Percentiles rank a stretch among this genome's conserved stretches.
Conservation (phyloP, 2,329 filamentous ascomycete genomes). For the Hyphodiscus sp. region DNA sequence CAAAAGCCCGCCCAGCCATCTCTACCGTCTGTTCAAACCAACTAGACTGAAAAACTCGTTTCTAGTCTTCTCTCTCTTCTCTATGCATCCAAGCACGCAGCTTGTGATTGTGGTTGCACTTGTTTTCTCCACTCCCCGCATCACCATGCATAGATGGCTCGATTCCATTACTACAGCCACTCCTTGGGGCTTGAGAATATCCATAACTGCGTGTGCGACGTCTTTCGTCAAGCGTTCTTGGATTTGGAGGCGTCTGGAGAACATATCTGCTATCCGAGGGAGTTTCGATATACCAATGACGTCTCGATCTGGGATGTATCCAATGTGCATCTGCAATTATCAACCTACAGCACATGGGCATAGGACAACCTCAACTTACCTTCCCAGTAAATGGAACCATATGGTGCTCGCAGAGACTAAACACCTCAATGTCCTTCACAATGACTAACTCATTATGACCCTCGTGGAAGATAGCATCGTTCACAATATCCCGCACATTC, state of each 20-base stretch:
- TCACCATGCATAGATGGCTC: conserved; percentile 96
- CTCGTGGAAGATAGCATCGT: conserved; percentile 90
- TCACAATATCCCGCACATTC: conserved; percentile 86
- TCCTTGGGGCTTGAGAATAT: conserved; percentile 87
- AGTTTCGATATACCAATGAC: conserved; percentile 95
- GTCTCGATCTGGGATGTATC: conserved; percentile 86
- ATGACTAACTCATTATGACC: conserved; percentile 97
- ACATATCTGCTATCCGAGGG: conserved; percentile 95
- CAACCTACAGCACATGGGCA: neutral
- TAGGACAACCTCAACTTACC: conserved; percentile 41
- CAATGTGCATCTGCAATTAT: conserved; percentile 81
- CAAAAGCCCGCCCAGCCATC: conserved; percentile 7
- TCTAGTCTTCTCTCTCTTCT: conserved; percentile 84
- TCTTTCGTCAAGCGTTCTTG: conserved; percentile 96
- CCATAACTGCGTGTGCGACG: conserved; percentile 87
- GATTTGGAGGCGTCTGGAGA: conserved; percentile 84
- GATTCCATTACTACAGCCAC: conserved; percentile 98
- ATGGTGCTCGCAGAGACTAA: conserved; percentile 93
- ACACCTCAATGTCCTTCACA: conserved; percentile 95
- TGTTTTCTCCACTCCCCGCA: conserved; percentile 96
- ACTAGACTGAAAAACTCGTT: conserved; percentile 90
- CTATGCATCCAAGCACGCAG: conserved; percentile 95
- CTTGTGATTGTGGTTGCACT: conserved; percentile 83
- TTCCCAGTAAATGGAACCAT: conserved; percentile 95
- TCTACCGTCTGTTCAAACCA: conserved; percentile 49